Evolutionary conservation across 106 monocot genomes (phyloP), one percentile per base, ranked within the genome.

Genomic region (Cymbidium sinense): DNA sequence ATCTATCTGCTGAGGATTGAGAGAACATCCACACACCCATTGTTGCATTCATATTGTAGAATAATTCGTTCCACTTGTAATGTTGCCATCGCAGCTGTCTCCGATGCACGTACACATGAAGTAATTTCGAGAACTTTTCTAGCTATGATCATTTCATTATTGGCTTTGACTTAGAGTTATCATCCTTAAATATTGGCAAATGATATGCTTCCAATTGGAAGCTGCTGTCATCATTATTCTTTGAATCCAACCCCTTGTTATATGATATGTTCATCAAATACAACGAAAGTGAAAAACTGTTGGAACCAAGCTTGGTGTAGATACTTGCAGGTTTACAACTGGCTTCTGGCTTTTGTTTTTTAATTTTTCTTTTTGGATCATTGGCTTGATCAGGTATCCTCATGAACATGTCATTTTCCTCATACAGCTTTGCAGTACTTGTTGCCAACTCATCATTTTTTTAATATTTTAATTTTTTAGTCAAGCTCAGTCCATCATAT

Each of bases 41-140:
- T 99, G 64, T 85, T 99, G 75, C 88, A 99, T 91, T 85, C 92
- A 21, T 95, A 89, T 77, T 99, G 95, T 77, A 90, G 87, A 85
- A 88, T 90, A 50, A 83, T 87, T 71, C 92, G 86, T 83, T 90
- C 99, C 76, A 92, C 86, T 4, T 99, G 92, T 81, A 90, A 91
- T 86, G 79, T 79, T 64, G 72, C 91, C 5, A 81, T 99, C 52
- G 86, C 90, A 35, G 82, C 87, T 69, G 99, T 99, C 77, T 92
- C 92, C 61, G 87, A 84, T 84, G 90, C 99, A 12, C 95, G 95
- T 12, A 99, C 99, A 37, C 95, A 99, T 82, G 95, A 99, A 87
- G 99, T 91, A 90, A 80, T n/a, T 27, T 23, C 77, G 25, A 67
- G 17, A 67, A 67, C 3, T 33, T 67, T 67, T 29, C 67, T 33